phyloP scores from a whole-genome alignment of 768 basidiomycete species.

The Zangia roseola region DNA sequence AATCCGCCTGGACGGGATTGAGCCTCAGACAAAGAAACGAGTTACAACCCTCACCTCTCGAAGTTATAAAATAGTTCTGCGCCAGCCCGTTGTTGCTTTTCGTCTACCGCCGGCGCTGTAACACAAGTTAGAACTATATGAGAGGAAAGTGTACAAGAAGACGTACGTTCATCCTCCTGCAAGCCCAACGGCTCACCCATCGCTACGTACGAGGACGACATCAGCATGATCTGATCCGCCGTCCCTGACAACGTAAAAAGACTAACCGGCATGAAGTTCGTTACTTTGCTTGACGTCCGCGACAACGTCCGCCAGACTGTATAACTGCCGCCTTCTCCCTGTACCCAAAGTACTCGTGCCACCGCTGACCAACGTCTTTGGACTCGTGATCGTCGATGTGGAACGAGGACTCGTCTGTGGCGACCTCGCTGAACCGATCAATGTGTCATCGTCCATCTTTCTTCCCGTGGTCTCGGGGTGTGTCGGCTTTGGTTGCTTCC shows the following conservation, averaged over 20 bases:
- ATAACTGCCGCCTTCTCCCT: conserved; percentile 36
- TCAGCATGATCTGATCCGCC: background rate
- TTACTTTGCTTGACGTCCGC: conserved; percentile 41
- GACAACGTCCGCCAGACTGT: conserved; percentile 44
- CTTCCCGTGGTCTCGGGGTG: background rate
- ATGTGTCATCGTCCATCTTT: conserved; percentile 26
- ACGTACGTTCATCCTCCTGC: conserved; percentile 41
- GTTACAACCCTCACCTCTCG: conserved; percentile 34
- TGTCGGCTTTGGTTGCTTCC: background rate
- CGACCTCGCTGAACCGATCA: conserved; percentile 20
- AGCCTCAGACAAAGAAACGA: background rate
- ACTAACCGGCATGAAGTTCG: conserved; percentile 31
- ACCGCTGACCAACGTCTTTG: conserved; percentile 6
- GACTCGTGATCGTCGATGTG: conserved; percentile 15
- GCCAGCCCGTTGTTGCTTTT: conserved; percentile 47
- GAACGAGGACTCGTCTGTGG: conserved; percentile 22
- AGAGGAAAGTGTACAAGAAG: background rate
- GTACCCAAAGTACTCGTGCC: conserved; percentile 1
- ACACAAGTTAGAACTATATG: background rate
- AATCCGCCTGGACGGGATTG: conserved; percentile 31
- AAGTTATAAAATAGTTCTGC: conserved; percentile 44
- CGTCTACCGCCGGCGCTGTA: conserved; percentile 41
- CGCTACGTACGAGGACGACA: conserved; percentile 12
- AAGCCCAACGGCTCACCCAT: conserved; percentile 30
- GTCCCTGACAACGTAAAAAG: background rate